These are phyloP conservation scores for Tremella yokohamensis DNA, from an alignment of 768 basidiomycete species.

Conservation along the genomic window DNA sequence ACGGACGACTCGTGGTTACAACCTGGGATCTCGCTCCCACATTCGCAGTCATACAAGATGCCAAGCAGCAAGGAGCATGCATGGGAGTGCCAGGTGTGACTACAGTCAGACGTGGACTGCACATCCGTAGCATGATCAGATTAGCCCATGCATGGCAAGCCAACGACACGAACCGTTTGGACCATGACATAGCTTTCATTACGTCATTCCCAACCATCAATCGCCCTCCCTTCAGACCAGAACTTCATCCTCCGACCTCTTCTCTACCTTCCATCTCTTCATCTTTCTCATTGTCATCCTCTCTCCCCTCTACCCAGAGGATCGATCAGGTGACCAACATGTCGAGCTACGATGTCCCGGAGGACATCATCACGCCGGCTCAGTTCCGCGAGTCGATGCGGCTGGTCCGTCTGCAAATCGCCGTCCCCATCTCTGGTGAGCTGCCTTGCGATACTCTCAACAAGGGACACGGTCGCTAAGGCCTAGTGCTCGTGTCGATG, in stretches of 20 bases:
- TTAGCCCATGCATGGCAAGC: too few relatives aligned
- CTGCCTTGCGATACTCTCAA: conserved; percentile 4
- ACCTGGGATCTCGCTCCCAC: too few relatives aligned
- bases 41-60: too few relatives aligned
- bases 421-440: conserved; percentile 64
- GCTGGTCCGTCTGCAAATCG: conserved; percentile 68
- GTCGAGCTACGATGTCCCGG: conserved; percentile 49
- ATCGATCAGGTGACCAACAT: conserved; percentile 18
- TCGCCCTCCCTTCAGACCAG: background rate
- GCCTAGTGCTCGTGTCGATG: conserved; percentile 66
- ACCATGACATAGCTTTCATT: background rate
- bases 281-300: too few relatives aligned
- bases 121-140: too few relatives aligned
- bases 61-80: too few relatives aligned
- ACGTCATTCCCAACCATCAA: conserved; percentile 5
- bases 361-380: conserved; percentile 46
- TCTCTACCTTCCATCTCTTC: background rate
- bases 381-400: conserved; percentile 47
- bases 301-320: too few relatives aligned
- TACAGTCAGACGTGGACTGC: too few relatives aligned
- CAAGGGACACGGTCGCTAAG: conserved; percentile 1
- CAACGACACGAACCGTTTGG: too few relatives aligned
- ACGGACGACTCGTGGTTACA: too few relatives aligned
- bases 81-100: too few relatives aligned
- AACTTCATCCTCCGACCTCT: background rate